Conservation (phyloP, 352 stramenopile species). For the Pythium sukuiense region DNA sequence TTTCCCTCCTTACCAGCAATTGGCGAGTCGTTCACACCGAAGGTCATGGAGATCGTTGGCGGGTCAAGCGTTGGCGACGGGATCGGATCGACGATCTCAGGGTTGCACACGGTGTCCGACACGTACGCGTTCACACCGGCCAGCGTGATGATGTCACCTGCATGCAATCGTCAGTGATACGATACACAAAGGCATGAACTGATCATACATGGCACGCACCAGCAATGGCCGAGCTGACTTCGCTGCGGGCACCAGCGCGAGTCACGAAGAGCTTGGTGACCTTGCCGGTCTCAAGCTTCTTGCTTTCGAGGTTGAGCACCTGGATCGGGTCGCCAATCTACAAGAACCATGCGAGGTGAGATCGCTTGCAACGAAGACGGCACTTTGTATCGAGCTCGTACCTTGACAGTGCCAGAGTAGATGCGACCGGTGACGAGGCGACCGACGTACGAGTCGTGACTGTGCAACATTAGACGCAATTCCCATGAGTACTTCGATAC, state of each 20-base stretch:
- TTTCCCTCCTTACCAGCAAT: slow-evolving; percentile 96
- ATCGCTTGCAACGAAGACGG: neutral
- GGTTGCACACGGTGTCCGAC: slow-evolving; percentile 88
- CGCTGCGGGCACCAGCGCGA: slow-evolving; percentile 74
- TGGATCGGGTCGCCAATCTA: slow-evolving; percentile 88
- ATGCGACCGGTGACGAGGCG: slow-evolving; percentile 96
- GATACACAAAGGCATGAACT: neutral
- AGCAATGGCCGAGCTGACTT: slow-evolving; percentile 86
- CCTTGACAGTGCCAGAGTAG: slow-evolving; percentile 89
- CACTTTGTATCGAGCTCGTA: neutral
- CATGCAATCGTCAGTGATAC: slow-evolving; percentile 14
- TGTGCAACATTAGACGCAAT: slow-evolving; percentile 28
- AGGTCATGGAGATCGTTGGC: slow-evolving; percentile 98
- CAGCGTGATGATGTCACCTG: slow-evolving; percentile 97
- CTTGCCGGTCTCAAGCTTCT: slow-evolving; percentile 70
- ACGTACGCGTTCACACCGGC: slow-evolving; percentile 92
- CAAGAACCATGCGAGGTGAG: neutral
- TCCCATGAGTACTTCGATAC: neutral
- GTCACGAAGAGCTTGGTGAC: slow-evolving; percentile 91
- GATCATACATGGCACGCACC: slow-evolving; percentile 33
- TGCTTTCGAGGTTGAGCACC: slow-evolving; percentile 86
- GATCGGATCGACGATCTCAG: slow-evolving; percentile 79
- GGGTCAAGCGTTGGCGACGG: slow-evolving; percentile 93
- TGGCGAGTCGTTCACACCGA: slow-evolving; percentile 97
- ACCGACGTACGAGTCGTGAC: slow-evolving; percentile 98